A percentile compares a stretch with the other conserved stretches of the same genome.
Conservation (phyloP, 208 protist genomes). For the Crithidia bombi region DNA sequence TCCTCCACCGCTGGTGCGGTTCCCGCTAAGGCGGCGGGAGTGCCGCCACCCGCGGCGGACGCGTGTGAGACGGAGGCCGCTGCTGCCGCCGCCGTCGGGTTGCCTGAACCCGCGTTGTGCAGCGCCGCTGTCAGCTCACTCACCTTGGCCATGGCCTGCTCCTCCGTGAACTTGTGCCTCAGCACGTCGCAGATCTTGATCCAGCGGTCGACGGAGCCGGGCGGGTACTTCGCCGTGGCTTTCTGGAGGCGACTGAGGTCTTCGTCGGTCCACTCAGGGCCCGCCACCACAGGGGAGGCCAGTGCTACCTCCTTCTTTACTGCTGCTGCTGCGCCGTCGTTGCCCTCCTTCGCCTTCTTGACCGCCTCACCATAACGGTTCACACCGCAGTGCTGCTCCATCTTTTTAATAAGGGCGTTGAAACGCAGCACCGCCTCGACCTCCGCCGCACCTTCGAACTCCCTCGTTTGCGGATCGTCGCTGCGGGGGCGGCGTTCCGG, state of each 20-base stretch:
- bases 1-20: slow-evolving; percentile 57
- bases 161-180: slow-evolving; percentile 77
- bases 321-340: slow-evolving; percentile 9
- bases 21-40: slow-evolving; percentile 7
- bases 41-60: slow-evolving; percentile 24
- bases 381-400: slow-evolving; percentile 68
- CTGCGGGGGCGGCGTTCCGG: slow-evolving; percentile 24
- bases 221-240: slow-evolving; percentile 93
- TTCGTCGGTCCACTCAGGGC: slow-evolving; percentile 88
- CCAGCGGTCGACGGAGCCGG: slow-evolving; percentile 93
- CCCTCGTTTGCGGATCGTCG: slow-evolving; percentile 24
- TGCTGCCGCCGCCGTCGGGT: slow-evolving; percentile 21
- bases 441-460: slow-evolving; percentile 29
- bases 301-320: slow-evolving; percentile 15
- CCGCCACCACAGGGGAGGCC: background rate
- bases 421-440: slow-evolving; percentile 77
- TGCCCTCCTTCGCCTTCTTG: slow-evolving; percentile 52
- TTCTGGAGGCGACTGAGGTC: slow-evolving; percentile 94
- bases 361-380: slow-evolving; percentile 87
- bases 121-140: slow-evolving; percentile 84
- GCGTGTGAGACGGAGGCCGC: slow-evolving; percentile 27
- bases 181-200: slow-evolving; percentile 82
- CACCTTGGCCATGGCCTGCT: slow-evolving; percentile 93
- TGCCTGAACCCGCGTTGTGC: slow-evolving; percentile 39
- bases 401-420: slow-evolving; percentile 61